Evolutionary conservation across 1,284 basidiomycete species (phyloP).

Genomic region (Heliocybe sulcata): DNA sequence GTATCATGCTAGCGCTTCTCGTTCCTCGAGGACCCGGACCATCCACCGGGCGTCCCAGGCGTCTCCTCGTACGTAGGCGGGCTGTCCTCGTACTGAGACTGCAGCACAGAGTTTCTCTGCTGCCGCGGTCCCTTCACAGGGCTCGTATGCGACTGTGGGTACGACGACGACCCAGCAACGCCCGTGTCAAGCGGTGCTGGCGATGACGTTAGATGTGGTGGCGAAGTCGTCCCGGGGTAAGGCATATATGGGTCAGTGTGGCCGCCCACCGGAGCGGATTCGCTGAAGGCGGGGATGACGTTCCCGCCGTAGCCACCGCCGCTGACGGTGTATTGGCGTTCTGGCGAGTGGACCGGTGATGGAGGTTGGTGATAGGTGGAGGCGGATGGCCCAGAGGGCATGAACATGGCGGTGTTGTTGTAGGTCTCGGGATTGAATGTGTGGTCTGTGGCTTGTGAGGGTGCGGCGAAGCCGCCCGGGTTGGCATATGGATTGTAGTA

Average conservation of each 20-base stretch:
- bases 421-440: constrained; percentile 32
- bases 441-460: constrained; percentile 19
- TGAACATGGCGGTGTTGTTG: constrained; percentile 26
- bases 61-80: constrained; percentile 58
- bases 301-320: constrained; percentile 49
- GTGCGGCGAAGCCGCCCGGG: constrained; percentile 16
- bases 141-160: constrained; percentile 6
- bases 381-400: constrained; percentile 12
- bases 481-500: constrained; percentile 40
- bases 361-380: background rate
- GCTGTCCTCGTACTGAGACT: constrained; percentile 35
- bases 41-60: constrained; percentile 39
- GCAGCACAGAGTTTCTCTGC: background rate
- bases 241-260: background rate
- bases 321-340: constrained; percentile 51
- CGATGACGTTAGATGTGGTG: constrained; percentile 1
- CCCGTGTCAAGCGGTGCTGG: constrained; percentile 16
- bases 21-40: constrained; percentile 18
- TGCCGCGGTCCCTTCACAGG: constrained; percentile 10
- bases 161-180: constrained; percentile 12
- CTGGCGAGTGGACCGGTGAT: constrained; percentile 15
- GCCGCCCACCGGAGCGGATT: background rate
- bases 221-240: background rate
- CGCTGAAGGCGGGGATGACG: constrained; percentile 25
- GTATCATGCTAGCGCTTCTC: background rate